Evolutionary conservation across 2,329 filamentous ascomycete genomes (phyloP).

Genomic region (Fusarium sp.): DNA sequence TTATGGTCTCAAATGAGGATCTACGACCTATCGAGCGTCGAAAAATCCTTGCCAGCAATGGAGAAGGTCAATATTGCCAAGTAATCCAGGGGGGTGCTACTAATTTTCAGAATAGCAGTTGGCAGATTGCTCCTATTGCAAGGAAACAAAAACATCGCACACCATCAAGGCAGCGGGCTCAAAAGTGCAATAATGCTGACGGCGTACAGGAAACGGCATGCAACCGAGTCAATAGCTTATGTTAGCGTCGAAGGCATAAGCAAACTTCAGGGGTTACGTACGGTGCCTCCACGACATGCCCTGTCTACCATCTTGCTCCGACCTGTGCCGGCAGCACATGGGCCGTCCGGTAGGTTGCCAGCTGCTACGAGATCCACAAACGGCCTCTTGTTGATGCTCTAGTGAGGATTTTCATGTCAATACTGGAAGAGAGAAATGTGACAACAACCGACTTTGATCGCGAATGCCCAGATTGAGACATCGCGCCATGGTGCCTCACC

Average conservation of each 20-base stretch:
- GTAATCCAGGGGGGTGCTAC: not conserved
- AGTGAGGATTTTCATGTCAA: not conserved
- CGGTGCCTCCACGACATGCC: not conserved
- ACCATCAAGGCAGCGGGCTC: not conserved
- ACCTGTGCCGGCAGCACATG: not conserved
- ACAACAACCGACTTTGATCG: not conserved
- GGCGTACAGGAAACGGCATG: not conserved
- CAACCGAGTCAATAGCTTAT: not conserved
- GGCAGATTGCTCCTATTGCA: not conserved
- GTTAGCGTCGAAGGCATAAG: not conserved
- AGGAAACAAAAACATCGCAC: not conserved
- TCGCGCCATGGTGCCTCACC: not conserved
- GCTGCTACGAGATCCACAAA: not conserved
- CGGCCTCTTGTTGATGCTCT: not conserved
- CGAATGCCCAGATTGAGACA: not conserved
- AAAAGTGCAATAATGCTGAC: not conserved
- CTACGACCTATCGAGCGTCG: not conserved
- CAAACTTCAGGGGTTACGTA: not conserved
- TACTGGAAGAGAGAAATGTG: not conserved
- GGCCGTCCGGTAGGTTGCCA: not conserved
- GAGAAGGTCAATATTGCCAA: not conserved
- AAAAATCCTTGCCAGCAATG: not conserved
- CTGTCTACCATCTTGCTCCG: not conserved
- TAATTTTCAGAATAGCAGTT: not conserved
- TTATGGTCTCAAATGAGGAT: not conserved